Conservation (phyloP, 208 protist genomes). For the Crithidia thermophila region DNA sequence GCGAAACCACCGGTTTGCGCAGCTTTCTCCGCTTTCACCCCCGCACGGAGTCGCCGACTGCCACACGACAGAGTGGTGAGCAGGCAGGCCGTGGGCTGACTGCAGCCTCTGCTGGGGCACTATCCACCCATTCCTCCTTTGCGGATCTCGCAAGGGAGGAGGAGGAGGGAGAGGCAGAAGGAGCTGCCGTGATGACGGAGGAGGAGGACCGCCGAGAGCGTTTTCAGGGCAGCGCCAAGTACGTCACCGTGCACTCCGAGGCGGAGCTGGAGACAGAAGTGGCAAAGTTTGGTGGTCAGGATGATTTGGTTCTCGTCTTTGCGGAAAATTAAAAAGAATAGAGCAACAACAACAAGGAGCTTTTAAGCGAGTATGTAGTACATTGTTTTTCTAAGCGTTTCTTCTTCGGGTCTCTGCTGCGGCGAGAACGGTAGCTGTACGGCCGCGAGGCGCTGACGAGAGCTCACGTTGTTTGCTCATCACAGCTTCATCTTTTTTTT, state of each 20-base stretch:
- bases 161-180: background rate
- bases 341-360: too few species aligned
- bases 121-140: background rate
- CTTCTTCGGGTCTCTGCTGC: too few species aligned
- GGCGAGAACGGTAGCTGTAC: too few species aligned
- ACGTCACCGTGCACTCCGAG: conserved; percentile 6
- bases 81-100: background rate
- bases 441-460: too few species aligned
- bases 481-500: too few species aligned
- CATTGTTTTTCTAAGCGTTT: too few species aligned
- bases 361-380: too few species aligned
- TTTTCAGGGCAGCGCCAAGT: conserved; percentile 15
- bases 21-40: conserved; percentile 20
- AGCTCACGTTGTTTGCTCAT: too few species aligned
- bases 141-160: background rate
- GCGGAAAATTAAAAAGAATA: too few species aligned
- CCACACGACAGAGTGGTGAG: background rate
- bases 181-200: background rate
- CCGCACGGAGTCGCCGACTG: background rate
- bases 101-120: too few species aligned
- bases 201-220: background rate
- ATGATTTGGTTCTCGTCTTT: conserved; percentile 42
- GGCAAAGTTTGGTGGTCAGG: conserved; percentile 30
- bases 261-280: conserved; percentile 33
- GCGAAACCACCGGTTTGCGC: background rate